Evolutionary conservation across 108 stramenopile species (phyloP), one percentile per base, ranked within the genome.

Genomic region (Skeletonema tropicum): DNA sequence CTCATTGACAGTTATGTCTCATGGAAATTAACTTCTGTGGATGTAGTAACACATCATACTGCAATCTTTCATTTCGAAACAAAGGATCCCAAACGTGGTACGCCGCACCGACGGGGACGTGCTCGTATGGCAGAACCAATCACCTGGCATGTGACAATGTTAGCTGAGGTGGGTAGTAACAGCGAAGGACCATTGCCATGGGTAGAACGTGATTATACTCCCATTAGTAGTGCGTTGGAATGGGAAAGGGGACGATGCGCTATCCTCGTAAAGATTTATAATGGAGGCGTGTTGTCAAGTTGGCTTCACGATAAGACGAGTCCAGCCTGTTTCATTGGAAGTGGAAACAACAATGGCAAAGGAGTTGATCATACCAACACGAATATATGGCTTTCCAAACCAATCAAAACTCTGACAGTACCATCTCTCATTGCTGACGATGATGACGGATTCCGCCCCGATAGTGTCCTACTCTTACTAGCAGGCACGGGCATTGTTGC

Each of bases 401-500:
- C 74, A 32, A 36, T 74, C 65, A 10, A 10, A 15, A 68, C 66
- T 2, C 38, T 64, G 63, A 42, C 63, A 21, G 41, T 64, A 10
- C 63, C 63, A 45, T 64, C 63, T 26, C 39, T 64, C 38, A 64
- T 42, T 26, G 57, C 57, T 10, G 57, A 58, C 9, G 57, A 58
- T 12, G 57, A 58, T 26, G 57, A 58, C 10, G 57, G 57, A 26
- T 58, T 26, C 57, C 57, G 57, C 57, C 57, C 57, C 7, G 11
- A 58, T 23, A 58, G 57, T 26, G 57, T 74, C 4, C 48, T 74
- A 2, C 66, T 74, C 29, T 35, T 74, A 5, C 74, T 74, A 1
- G 74, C 74, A 9, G 74, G 74, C 57, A 74, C 74, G 13, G 74
- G 74, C 23, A 31, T 67, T 38, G 74, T 74, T 49, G 74, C 74